Base-by-base conservation (phyloP, 1,139 yeast genomes). In the Komagataea norvegica region DNA sequence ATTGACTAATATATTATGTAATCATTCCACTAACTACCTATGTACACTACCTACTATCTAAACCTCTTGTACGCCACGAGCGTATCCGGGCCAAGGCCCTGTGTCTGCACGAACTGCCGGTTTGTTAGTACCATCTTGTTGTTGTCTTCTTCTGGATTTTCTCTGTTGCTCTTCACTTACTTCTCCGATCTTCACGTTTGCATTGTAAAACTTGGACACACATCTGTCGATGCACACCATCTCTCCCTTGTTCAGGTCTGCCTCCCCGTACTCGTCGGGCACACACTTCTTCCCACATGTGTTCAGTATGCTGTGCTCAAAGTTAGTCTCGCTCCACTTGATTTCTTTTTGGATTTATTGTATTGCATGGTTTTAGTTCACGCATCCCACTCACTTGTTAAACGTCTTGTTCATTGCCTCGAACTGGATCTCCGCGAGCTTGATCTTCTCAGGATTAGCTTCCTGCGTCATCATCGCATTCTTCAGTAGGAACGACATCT, bases 221-320 rank as follows among this genome's bases (percentile, higher is more conserved):
- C 95, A 85, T 43, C 95, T 64, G 58, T 85, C 93, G 5, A 81
- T 62, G 57, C 95, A 86, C 37, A 74, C 69, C 47, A 66, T 62
- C 56, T 86, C 95, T 20, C 94, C 95, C 49, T 85, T 84, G 43
- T 75, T 74, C 38, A 86, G 64, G 25, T 88, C 96, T 13, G 75
- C 72, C 54, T 88, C 96, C 15, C 87, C 89, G 60, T 83, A 88
- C 39, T 69, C 72, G 17, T 75, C 78, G 40, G 80, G 79, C 31
- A 88, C 70, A 60, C 97, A 88, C 59, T 88, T 88, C 40, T 61
- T 54, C 36, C 72, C 68, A 59, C 95, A 85, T 15, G 70, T 68
- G 19, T 62, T 54, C 31, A 82, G 62, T 49, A 84, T 66, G 42
- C 69, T 67, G 29, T 13, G 20, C 27, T 25, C 17, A 31, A 11